These are phyloP conservation scores for Venturia nashicola DNA, from an alignment of 2,329 filamentous ascomycete species.

Conservation along the genomic window DNA sequence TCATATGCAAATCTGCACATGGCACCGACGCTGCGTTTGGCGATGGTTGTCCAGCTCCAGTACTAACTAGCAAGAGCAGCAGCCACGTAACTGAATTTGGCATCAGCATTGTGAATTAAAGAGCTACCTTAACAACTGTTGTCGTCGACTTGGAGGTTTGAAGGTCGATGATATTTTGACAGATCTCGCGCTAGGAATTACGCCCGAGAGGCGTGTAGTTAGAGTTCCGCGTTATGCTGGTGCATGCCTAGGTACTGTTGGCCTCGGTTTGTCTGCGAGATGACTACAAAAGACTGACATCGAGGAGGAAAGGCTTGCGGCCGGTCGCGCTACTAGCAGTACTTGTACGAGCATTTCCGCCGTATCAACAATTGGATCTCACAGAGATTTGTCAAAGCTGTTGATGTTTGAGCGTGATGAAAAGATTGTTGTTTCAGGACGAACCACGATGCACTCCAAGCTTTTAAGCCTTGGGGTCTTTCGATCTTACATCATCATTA, in stretches of 20 bases:
- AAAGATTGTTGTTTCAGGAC: not conserved
- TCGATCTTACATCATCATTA: not conserved
- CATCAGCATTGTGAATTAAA: not conserved
- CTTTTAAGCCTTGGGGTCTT: not conserved
- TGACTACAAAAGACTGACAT: not conserved
- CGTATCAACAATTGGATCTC: not conserved
- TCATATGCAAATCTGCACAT: conserved; percentile 1
- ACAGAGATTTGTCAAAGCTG: not conserved
- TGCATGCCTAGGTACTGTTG: not conserved
- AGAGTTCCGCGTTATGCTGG: not conserved
- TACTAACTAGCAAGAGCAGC: not conserved
- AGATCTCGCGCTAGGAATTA: not conserved
- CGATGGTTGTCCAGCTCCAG: not conserved
- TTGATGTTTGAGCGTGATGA: not conserved
- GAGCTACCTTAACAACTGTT: not conserved
- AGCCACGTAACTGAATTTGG: not conserved
- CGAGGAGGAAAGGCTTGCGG: not conserved
- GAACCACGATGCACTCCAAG: not conserved
- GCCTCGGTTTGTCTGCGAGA: not conserved
- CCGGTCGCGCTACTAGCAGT: not conserved
- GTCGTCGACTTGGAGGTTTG: not conserved
- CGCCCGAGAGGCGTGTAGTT: not conserved
- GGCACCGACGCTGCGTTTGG: not conserved
- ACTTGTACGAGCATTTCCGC: not conserved
- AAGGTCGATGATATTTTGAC: not conserved